Evolutionary conservation across 768 basidiomycete species (phyloP).

Genomic region (Rhizopogon rudus): DNA sequence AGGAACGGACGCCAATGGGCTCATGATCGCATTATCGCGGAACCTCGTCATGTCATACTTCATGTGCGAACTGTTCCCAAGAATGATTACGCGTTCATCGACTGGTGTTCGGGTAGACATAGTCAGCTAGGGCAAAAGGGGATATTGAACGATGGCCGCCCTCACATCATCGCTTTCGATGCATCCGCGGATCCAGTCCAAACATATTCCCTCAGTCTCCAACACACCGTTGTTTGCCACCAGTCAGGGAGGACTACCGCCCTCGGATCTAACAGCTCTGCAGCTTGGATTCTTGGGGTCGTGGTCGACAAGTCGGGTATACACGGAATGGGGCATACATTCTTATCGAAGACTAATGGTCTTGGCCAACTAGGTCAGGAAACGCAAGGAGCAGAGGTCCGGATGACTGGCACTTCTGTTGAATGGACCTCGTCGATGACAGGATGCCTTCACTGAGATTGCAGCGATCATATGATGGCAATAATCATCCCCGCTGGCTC

Average conservation of each 20-base stretch:
- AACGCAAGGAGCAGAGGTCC: background rate
- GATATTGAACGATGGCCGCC: constrained; percentile 10
- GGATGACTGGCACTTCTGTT: constrained; percentile 5
- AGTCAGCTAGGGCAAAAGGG: constrained; percentile 47
- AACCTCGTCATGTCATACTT: constrained; percentile 62
- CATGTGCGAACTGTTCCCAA: constrained; percentile 29
- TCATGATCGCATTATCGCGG: constrained; percentile 47
- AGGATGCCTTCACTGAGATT: constrained; percentile 22
- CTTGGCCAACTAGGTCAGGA: constrained; percentile 65
- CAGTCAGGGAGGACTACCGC: constrained; percentile 42
- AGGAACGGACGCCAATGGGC: constrained; percentile 13
- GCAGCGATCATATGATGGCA: constrained; percentile 83
- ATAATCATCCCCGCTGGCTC: constrained; percentile 17
- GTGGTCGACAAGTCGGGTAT: constrained; percentile 40
- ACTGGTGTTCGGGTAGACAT: constrained; percentile 63
- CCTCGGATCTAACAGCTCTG: constrained; percentile 62
- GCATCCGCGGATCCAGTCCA: constrained; percentile 24
- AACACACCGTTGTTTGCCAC: constrained; percentile 44
- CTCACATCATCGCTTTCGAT: constrained; percentile 30
- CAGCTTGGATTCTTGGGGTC: constrained; percentile 22
- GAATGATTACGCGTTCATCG: constrained; percentile 39
- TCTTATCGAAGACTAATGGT: constrained; percentile 25
- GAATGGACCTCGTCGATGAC: constrained; percentile 19
- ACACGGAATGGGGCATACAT: constrained; percentile 82
- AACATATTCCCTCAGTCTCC: constrained; percentile 42